Evolutionary conservation across 768 basidiomycete genomes (phyloP).

Genomic region (Pulveroboletus sp.): DNA sequence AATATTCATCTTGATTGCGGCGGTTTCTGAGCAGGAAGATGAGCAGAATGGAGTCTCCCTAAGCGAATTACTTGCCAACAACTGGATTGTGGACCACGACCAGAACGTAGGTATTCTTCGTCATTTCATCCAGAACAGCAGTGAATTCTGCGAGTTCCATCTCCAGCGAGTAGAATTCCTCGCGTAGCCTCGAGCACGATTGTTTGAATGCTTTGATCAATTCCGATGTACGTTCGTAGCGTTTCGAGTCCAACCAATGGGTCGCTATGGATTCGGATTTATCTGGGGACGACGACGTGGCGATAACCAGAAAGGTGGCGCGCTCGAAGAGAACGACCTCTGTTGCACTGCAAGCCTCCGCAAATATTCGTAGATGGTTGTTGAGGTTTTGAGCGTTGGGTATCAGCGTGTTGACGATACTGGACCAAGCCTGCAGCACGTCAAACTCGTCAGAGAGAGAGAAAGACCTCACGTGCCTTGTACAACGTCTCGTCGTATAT

Average conservation of each 20-base stretch:
- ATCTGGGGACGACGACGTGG: slow-evolving; percentile 58
- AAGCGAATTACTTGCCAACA: slow-evolving; percentile 54
- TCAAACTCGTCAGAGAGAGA: slow-evolving; percentile 10
- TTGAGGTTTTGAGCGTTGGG: slow-evolving; percentile 91
- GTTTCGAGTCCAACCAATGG: slow-evolving; percentile 57
- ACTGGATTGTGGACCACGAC: slow-evolving; percentile 86
- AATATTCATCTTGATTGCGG: slow-evolving; percentile 84
- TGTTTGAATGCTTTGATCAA: slow-evolving; percentile 95
- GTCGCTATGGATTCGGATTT: slow-evolving; percentile 33
- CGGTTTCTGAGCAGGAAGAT: slow-evolving; percentile 60
- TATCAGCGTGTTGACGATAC: slow-evolving; percentile 93
- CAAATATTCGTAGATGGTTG: slow-evolving; percentile 81
- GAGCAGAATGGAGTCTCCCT: background rate
- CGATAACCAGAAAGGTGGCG: slow-evolving; percentile 97
- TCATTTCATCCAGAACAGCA: slow-evolving; percentile 88
- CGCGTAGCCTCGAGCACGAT: slow-evolving; percentile 78
- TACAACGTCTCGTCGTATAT: slow-evolving; percentile 98
- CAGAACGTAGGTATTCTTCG: slow-evolving; percentile 88
- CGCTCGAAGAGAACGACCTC: slow-evolving; percentile 97
- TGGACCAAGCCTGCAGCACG: slow-evolving; percentile 86
- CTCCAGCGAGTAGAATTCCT: slow-evolving; percentile 83
- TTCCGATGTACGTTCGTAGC: slow-evolving; percentile 86
- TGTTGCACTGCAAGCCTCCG: slow-evolving; percentile 81
- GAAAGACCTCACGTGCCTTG: slow-evolving; percentile 49
- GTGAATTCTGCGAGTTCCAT: slow-evolving; percentile 84